These are phyloP conservation scores for Saccharomyces pastorianus DNA, from an alignment of 1,139 yeast species.

Conservation along the genomic window DNA sequence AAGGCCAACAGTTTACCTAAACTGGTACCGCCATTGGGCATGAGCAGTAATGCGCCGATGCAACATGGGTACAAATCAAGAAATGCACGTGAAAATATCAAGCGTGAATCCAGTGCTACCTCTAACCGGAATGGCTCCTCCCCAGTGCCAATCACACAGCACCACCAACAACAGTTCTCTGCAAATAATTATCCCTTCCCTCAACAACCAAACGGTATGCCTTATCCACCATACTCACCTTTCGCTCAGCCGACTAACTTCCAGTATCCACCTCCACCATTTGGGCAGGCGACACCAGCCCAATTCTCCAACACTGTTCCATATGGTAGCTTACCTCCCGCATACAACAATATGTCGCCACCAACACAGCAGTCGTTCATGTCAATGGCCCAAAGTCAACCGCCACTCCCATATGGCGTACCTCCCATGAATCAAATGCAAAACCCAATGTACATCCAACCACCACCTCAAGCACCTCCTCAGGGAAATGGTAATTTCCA, in stretches of 20 bases:
- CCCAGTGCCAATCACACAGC: neutral
- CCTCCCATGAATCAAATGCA: conserved; percentile 4
- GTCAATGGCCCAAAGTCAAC: conserved; percentile 3
- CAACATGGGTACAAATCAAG: conserved; percentile 19
- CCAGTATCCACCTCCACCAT: neutral
- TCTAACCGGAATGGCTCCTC: neutral
- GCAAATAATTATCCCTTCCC: conserved; percentile 5
- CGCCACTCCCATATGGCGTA: neutral
- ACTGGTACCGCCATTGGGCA: neutral
- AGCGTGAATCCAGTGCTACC: neutral
- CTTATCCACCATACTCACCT: conserved; percentile 1
- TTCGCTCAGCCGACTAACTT: neutral
- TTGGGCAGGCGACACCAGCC: neutral
- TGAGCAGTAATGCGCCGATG: neutral
- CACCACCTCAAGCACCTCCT: conserved; percentile 5
- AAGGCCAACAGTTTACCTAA: neutral
- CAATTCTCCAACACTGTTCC: neutral
- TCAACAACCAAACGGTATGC: neutral
- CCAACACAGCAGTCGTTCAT: neutral
- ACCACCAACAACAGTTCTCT: conserved; percentile 5
- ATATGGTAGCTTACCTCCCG: neutral
- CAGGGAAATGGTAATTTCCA: conserved; percentile 7
- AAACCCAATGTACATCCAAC: conserved; percentile 9
- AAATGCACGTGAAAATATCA: conserved; percentile 12
- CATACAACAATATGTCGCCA: neutral